Conservation (phyloP, 345 rosid genomes). For the Pelargonium nanum region DNA sequence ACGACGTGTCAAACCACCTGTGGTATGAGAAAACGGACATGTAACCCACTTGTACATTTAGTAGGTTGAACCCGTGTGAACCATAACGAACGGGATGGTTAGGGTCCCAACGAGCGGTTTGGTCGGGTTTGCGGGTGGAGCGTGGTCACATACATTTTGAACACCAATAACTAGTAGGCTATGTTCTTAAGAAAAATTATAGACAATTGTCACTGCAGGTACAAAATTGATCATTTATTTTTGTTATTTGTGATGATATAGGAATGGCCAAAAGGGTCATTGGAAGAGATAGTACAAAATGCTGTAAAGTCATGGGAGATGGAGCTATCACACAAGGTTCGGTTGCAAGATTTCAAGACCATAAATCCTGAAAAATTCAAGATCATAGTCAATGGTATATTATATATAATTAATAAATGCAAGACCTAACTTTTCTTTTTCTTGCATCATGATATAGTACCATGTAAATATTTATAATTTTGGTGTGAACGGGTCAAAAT, state of each 20-base stretch:
- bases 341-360: conserved; percentile 56
- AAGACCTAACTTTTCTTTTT: background rate
- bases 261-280: conserved; percentile 73
- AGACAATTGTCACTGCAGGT: background rate
- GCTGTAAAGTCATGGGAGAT: conserved; percentile 84
- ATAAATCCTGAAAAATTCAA: conserved; percentile 59
- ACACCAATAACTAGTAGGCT: too few species aligned
- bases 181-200: background rate
- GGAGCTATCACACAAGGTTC: conserved; percentile 72
- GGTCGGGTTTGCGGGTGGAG: too few species aligned
- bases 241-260: conserved; percentile 13
- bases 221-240: background rate
- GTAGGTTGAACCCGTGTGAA: too few species aligned
- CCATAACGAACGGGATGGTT: too few species aligned
- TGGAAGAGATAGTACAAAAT: conserved; percentile 71
- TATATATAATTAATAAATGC: background rate
- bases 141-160: too few species aligned
- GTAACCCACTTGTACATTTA: too few species aligned
- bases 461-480: too few species aligned
- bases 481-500: too few species aligned
- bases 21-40: too few species aligned
- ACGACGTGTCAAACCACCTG: too few species aligned
- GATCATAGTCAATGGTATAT: conserved; percentile 62
- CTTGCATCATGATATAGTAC: background rate
- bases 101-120: too few species aligned